These are phyloP conservation scores for Dispira parvispora DNA, from an alignment of 192 early-diverging fungal species.

Conservation along the genomic window DNA sequence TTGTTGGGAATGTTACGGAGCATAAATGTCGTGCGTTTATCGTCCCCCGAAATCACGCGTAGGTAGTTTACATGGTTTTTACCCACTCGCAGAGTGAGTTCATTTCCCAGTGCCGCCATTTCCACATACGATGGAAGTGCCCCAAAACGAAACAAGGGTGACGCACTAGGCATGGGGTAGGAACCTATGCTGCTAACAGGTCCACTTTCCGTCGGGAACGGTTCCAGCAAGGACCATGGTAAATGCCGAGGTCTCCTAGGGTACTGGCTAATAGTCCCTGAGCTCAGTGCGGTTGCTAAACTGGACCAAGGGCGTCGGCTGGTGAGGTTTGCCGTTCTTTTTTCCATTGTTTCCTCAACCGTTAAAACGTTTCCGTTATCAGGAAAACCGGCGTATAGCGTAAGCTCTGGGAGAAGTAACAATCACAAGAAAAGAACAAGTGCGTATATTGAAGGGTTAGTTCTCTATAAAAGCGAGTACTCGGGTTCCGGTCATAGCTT, in stretches of 20 bases:
- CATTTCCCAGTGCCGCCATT: no score
- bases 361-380: background rate
- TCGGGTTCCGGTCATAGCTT: background rate
- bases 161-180: background rate
- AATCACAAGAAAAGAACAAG: background rate
- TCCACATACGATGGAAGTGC: no score
- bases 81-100: no score
- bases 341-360: background rate
- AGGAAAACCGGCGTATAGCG: background rate
- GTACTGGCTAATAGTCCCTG: background rate
- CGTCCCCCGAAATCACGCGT: constrained; percentile 19
- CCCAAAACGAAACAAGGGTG: no score
- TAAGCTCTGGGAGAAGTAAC: background rate
- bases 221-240: background rate
- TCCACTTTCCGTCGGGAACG: background rate
- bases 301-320: background rate
- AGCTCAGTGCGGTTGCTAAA: background rate
- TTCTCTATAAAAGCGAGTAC: background rate
- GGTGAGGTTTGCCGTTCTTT: background rate
- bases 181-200: background rate
- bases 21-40: constrained; percentile 69
- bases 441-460: background rate
- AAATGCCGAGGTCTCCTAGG: background rate
- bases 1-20: constrained; percentile 81
- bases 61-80: no score